Percentiles rank a stretch among this genome's conserved stretches.
Evolutionary conservation across 352 stramenopile genomes (phyloP).

Genomic region (Phytophthora chlamydospora): DNA sequence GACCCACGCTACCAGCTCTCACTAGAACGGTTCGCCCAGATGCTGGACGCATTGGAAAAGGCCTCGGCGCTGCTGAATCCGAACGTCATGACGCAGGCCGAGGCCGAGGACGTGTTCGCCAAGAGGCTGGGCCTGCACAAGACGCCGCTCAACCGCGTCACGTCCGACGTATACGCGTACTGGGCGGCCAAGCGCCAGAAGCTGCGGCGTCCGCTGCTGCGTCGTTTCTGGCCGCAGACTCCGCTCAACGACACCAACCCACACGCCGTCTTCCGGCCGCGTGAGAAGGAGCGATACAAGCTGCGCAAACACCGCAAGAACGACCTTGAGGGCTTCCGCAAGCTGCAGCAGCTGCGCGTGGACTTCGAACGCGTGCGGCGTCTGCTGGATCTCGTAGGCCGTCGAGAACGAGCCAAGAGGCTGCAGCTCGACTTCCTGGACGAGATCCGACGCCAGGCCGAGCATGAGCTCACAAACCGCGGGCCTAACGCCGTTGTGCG

Average conservation of each 20-base stretch:
- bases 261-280: constrained; percentile 97
- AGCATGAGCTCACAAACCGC: constrained; percentile 65
- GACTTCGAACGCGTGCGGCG: constrained; percentile 93
- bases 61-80: constrained; percentile 81
- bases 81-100: constrained; percentile 70
- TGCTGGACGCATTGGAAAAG: constrained; percentile 91
- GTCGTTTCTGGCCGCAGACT: constrained; percentile 96
- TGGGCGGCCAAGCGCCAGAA: constrained; percentile 95
- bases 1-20: constrained; percentile 83
- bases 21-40: constrained; percentile 67
- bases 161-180: constrained; percentile 93
- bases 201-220: constrained; percentile 93
- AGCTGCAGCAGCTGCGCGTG: constrained; percentile 92
- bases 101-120: constrained; percentile 80
- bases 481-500: constrained; percentile 43
- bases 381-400: constrained; percentile 84
- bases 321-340: constrained; percentile 95
- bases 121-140: constrained; percentile 67
- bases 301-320: constrained; percentile 96
- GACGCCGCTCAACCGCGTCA: constrained; percentile 76
- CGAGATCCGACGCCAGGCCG: constrained; percentile 68
- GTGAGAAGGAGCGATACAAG: constrained; percentile 98
- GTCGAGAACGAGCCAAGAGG: constrained; percentile 86
- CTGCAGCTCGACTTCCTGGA: constrained; percentile 84
- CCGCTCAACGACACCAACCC: constrained; percentile 98